Evolutionary conservation across 495 filamentous ascomycete species (phyloP).

Genomic region (Talaromyces stipitatus): DNA sequence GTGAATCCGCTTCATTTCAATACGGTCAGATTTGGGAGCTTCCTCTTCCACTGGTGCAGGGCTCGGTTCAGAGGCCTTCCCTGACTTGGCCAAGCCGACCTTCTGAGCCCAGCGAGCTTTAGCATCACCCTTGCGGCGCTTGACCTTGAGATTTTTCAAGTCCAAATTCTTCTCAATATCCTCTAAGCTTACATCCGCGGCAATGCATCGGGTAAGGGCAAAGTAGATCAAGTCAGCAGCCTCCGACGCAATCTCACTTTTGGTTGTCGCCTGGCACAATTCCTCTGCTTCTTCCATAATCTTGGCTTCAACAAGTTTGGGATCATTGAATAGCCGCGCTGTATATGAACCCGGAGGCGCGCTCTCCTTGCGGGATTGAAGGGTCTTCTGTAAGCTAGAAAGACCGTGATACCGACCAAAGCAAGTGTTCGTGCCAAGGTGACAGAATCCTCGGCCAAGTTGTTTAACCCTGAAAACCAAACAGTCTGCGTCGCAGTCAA

Average conservation of each 20-base stretch:
- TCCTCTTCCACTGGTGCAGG: constrained; percentile 36
- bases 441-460: constrained; percentile 87
- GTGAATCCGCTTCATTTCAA: constrained; percentile 75
- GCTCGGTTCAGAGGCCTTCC: constrained; percentile 27
- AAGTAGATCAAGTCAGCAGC: constrained; percentile 96
- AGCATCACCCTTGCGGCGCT: constrained; percentile 83
- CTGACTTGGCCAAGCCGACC: constrained; percentile 51
- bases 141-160: constrained; percentile 88
- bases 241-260: constrained; percentile 83
- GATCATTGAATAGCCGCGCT: constrained; percentile 81
- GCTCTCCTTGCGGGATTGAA: constrained; percentile 66
- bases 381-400: constrained; percentile 74
- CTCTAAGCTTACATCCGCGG: constrained; percentile 71
- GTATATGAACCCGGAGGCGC: constrained; percentile 91
- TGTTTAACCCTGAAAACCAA: constrained; percentile 83
- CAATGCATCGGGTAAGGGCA: constrained; percentile 78
- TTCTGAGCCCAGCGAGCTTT: constrained; percentile 85
- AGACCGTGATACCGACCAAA: constrained; percentile 81
- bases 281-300: constrained; percentile 98
- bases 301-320: constrained; percentile 83
- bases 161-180: constrained; percentile 91
- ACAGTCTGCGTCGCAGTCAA: constrained; percentile 92
- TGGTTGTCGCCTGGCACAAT: constrained; percentile 74
- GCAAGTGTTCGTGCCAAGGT: constrained; percentile 83
- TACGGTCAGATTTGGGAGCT: constrained; percentile 47